Conservation (phyloP, 1,139 yeast species). For the Geotrichum fermentans region DNA sequence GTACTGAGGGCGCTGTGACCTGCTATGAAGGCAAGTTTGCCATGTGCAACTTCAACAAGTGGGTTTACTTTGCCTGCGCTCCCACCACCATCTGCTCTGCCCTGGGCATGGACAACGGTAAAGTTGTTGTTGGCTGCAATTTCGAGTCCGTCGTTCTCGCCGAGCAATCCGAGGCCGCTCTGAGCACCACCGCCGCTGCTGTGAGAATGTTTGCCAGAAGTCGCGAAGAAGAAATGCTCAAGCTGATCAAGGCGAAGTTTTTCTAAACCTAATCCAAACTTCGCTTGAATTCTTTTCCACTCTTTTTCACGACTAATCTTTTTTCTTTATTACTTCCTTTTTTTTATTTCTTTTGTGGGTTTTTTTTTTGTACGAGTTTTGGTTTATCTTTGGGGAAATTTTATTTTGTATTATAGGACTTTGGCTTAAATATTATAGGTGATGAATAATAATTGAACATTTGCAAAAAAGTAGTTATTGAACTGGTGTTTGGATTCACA, state of each 20-base stretch:
- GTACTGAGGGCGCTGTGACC: slow-evolving; percentile 18
- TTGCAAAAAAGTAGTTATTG: too few species aligned
- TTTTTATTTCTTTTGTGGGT: not conserved
- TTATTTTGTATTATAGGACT: not conserved
- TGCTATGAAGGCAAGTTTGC: slow-evolving; percentile 17
- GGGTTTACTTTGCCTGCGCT: slow-evolving; percentile 55
- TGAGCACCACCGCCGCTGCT: not conserved
- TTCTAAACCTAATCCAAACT: not conserved
- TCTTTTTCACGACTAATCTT: not conserved
- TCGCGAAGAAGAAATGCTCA: not conserved
- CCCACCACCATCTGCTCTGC: slow-evolving; percentile 58
- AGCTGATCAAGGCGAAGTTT: not conserved
- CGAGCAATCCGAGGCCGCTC: slow-evolving; percentile 9
- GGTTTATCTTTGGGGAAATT: not conserved
- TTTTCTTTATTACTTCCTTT: not conserved
- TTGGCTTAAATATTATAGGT: not conserved
- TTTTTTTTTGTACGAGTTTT: not conserved
- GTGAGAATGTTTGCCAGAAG: slow-evolving; percentile 6
- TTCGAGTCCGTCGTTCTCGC: slow-evolving; percentile 16
- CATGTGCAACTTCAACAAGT: slow-evolving; percentile 39
- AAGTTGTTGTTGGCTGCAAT: slow-evolving; percentile 30
- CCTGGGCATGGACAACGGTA: slow-evolving; percentile 34
- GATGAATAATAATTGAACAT: not conserved
- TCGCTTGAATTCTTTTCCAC: not conserved
- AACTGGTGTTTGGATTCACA: too few species aligned